Evolutionary conservation across 1,284 basidiomycete genomes (phyloP).

Genomic region (Athelia sp.): DNA sequence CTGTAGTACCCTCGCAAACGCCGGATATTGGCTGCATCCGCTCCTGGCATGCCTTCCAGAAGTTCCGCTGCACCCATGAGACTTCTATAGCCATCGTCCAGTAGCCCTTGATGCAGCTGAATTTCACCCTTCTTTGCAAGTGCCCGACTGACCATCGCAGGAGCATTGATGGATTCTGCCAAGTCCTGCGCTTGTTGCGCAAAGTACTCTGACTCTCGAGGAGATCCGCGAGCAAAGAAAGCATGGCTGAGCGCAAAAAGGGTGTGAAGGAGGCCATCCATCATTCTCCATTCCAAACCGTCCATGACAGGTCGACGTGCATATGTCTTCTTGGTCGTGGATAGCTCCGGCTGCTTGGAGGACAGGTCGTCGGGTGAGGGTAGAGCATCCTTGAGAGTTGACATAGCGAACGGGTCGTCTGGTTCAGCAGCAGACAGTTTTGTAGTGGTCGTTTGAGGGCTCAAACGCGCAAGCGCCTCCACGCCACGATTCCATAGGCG

Average conservation of each 20-base stretch:
- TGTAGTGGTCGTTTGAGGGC: conserved; percentile 26
- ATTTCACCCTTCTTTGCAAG: conserved; percentile 65
- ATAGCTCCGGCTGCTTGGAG: conserved; percentile 7
- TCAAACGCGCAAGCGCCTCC: conserved; percentile 64
- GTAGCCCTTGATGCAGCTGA: conserved; percentile 53
- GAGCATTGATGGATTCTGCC: conserved; percentile 61
- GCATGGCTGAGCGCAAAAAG: conserved; percentile 59
- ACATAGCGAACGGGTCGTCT: conserved; percentile 55
- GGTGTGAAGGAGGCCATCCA: conserved; percentile 61
- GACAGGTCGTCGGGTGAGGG: conserved; percentile 16
- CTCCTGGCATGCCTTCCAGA: conserved; percentile 37
- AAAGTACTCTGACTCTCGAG: conserved; percentile 80
- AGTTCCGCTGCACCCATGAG: conserved; percentile 49
- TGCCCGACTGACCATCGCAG: conserved; percentile 60
- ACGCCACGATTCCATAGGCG: conserved; percentile 79
- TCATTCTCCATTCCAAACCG: conserved; percentile 70
- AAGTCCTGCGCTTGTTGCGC: conserved; percentile 68
- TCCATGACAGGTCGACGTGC: conserved; percentile 36
- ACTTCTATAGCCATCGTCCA: conserved; percentile 48
- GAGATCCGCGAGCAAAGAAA: conserved; percentile 70
- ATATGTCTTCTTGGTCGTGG: conserved; percentile 22
- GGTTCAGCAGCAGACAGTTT: conserved; percentile 24
- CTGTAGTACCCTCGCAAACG: conserved; percentile 60
- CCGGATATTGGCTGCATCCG: conserved; percentile 59
- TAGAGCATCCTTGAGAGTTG: conserved; percentile 31